A percentile compares a stretch with the other conserved stretches of the same genome.
phyloP scores from a whole-genome alignment of 345 rosid genomes.

The Hirschfeldia incana region DNA sequence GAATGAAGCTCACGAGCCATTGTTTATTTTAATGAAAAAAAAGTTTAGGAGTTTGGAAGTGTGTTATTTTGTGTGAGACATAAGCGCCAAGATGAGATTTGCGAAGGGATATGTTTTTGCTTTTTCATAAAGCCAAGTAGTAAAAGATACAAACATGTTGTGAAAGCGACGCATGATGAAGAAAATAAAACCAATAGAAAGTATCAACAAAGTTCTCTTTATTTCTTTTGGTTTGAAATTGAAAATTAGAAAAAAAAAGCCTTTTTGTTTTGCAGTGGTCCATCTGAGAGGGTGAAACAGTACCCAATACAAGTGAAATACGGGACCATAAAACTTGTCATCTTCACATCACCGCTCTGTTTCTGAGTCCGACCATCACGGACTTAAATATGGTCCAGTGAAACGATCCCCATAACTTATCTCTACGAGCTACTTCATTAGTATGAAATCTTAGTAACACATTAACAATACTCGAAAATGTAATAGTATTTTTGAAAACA shows the following conservation, averaged over 20 bases:
- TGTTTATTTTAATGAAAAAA: not conserved
- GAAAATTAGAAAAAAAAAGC: not conserved
- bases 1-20: not conserved
- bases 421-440: constrained; percentile 14
- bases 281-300: constrained; percentile 28
- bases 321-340: constrained; percentile 37
- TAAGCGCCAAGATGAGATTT: constrained; percentile 1
- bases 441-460: not conserved
- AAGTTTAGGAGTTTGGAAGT: not conserved
- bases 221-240: constrained; percentile 21
- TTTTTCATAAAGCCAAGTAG: constrained; percentile 14
- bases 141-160: constrained; percentile 26
- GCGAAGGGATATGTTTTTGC: constrained; percentile 29
- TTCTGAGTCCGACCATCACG: constrained; percentile 41
- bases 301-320: constrained; percentile 19
- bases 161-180: constrained; percentile 30
- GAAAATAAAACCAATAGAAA: constrained; percentile 15
- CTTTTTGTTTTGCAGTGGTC: constrained; percentile 23
- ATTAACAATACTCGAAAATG: not conserved
- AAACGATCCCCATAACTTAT: constrained; percentile 14
- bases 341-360: constrained; percentile 32
- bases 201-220: constrained; percentile 26
- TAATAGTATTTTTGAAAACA: not conserved
- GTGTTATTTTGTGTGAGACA: constrained; percentile 14
- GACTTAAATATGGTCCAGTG: constrained; percentile 31